Conservation (phyloP, 2,329 filamentous ascomycete species). For the Ophiostoma triangulosporum region DNA sequence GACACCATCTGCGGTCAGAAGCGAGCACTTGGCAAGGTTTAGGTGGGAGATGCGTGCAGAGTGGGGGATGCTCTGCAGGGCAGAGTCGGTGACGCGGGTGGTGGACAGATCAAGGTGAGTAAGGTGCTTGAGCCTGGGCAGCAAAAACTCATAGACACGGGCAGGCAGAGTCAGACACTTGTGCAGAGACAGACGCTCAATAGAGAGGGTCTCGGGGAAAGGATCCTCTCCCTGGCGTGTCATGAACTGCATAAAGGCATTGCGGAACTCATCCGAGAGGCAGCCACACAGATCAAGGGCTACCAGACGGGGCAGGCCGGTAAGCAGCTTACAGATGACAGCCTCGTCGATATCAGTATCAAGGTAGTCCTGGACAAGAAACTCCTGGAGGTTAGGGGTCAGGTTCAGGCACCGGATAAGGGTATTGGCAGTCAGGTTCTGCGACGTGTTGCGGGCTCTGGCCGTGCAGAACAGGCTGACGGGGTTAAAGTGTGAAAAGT, state of each 20-base stretch:
- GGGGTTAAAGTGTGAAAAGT: constrained; percentile 79
- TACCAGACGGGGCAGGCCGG: constrained; percentile 47
- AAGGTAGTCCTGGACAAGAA: constrained; percentile 67
- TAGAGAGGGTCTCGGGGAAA: constrained; percentile 37
- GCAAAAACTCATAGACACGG: constrained; percentile 51
- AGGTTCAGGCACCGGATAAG: constrained; percentile 57
- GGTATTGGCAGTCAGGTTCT: constrained; percentile 62
- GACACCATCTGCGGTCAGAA: constrained; percentile 51
- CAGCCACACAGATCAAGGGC: constrained; percentile 69
- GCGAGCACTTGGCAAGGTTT: constrained; percentile 63
- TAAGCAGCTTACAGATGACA: constrained; percentile 58
- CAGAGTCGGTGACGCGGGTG: constrained; percentile 59
- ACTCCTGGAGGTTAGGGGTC: constrained; percentile 62
- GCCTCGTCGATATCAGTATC: constrained; percentile 59
- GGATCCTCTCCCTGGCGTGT: constrained; percentile 9
- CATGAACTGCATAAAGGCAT: constrained; percentile 45
- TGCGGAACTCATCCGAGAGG: constrained; percentile 53
- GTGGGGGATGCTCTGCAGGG: constrained; percentile 55
- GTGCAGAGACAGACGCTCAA: constrained; percentile 62
- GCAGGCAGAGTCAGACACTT: constrained; percentile 61
- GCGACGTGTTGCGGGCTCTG: constrained; percentile 59
- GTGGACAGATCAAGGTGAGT: constrained; percentile 73
- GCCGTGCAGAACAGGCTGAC: constrained; percentile 62
- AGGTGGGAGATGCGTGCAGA: constrained; percentile 63
- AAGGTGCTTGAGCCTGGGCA: constrained; percentile 55